Evolutionary conservation across 768 basidiomycete species (phyloP), one percentile per base, ranked within the genome.

Genomic region (Rubroboletus satanas): DNA sequence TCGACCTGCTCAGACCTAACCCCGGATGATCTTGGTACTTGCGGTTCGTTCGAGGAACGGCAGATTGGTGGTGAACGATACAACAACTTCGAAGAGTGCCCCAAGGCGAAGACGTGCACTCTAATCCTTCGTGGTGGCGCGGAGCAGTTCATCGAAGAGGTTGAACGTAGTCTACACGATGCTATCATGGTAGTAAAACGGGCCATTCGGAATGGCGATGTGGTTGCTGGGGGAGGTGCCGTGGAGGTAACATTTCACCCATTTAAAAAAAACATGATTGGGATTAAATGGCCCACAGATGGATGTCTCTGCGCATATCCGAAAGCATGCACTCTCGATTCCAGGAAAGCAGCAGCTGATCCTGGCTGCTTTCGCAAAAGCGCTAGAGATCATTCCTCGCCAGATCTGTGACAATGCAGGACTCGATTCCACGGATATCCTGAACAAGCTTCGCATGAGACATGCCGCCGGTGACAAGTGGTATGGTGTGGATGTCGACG

Each of bases 101-200:
- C 93, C 32, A 87, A 90, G 72, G 90, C 96, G 10, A 94, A 93
- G 74, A 98, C 96, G 1, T 98, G 97, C 70, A 98, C 97, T 15
- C 74, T 99, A 7, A 72, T 99, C 23, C 84, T 99, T 55, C 83
- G 97, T 49, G 97, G 97, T 55, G 97, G 97, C 29, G 97, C 97
- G 0, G 95, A 98, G 66, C 97, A 99, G 70, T 98, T 99, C 73
- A 98, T 98, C 58, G 93, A 93, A 67, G 97, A 98, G 72, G 95
- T 98, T 8, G 96, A 98, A 72, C 78, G 97, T 53, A 94, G 92
- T 83, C 73, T 99, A 62, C 96, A 99, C 67, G 97, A 99, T 68
- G 95, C 96, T 2, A 93, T 98, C 65, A 98, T 98, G 95, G 95
- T 99, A n/a, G 97, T 99, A 42, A 97, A 97, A 74, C 81, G 97